A percentile compares a stretch with the other conserved stretches of the same genome.
phyloP scores from a whole-genome alignment of 192 early-diverging fungal species.

The Oehlia diaphana region DNA sequence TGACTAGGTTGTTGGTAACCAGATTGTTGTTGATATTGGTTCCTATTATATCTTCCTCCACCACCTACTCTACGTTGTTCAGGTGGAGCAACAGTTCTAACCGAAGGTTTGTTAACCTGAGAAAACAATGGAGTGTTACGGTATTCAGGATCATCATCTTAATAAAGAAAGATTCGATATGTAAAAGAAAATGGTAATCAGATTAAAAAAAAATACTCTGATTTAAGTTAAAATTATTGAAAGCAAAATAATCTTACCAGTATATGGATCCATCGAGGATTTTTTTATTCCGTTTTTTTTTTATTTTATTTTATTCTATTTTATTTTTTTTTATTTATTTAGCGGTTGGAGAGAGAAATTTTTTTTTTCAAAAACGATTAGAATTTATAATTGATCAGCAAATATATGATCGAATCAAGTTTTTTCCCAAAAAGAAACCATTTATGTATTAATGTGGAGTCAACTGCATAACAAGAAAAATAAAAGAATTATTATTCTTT shows the following conservation, averaged over 20 bases:
- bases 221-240: neutral
- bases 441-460: neutral
- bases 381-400: too few species aligned
- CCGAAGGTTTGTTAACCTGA: conserved; percentile 44
- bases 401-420: too few species aligned
- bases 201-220: neutral
- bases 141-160: conserved; percentile 49
- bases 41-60: neutral
- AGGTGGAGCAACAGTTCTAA: conserved; percentile 36
- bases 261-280: neutral
- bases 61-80: neutral
- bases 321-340: too few species aligned
- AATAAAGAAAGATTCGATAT: neutral
- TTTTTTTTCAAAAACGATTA: too few species aligned
- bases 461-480: too few species aligned
- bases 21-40: neutral
- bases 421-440: too few species aligned
- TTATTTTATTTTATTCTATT: too few species aligned
- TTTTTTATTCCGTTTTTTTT: too few species aligned
- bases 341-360: too few species aligned
- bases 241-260: neutral
- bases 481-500: too few species aligned
- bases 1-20: neutral
- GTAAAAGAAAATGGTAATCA: too few species aligned
- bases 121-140: conserved; percentile 43